Evolutionary conservation across 2,329 filamentous ascomycete species (phyloP), one percentile per base, ranked within the genome.

Genomic region (Xylariaceae sp.): DNA sequence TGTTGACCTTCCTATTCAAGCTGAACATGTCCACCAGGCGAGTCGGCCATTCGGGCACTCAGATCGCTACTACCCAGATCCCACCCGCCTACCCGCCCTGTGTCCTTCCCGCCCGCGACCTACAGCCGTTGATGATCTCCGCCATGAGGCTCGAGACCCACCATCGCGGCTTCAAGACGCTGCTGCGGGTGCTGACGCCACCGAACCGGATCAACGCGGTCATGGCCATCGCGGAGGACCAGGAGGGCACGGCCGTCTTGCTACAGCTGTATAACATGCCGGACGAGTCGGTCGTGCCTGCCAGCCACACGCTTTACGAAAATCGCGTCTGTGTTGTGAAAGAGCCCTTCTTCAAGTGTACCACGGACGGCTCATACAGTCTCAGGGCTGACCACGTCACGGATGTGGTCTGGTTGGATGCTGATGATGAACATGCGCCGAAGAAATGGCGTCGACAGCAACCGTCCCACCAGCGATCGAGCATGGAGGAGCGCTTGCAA

Each of bases 331-430:
- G 63, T 9, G 44, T 75, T 18, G 33, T 77, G 18, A 77, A 75
- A 39, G 71, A 76, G 36, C 70, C 71, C 0, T 76, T 64, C 43
- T 61, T 75, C 42, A 70, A 66, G 40, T 19, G 46, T 0, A 55
- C 56, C 16, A 49, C 46, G 0, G 49, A 63, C 18, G 62, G 62
- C 2, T 30, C 51, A 0, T 69, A 67, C 45, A 57, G 52, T 0
- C 21, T 77, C 16, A 59, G 69, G 5, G 65, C 74, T 5, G 72
- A 77, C 36, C 72, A 77, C 45, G 44, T 67, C 12, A 64, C 61
- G 12, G 71, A 77, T 36, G 41, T 75, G 13, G 38, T 63, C 3
- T 58, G 55, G 37, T 37, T 72, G 2, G 33, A 52, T 1, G 32
- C 42, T 0, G 29, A 43, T 13, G 60, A 72, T 25, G 32, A 51